Conservation (phyloP, 176 grass and related monocot species). For the Cymbopogon citratus region DNA sequence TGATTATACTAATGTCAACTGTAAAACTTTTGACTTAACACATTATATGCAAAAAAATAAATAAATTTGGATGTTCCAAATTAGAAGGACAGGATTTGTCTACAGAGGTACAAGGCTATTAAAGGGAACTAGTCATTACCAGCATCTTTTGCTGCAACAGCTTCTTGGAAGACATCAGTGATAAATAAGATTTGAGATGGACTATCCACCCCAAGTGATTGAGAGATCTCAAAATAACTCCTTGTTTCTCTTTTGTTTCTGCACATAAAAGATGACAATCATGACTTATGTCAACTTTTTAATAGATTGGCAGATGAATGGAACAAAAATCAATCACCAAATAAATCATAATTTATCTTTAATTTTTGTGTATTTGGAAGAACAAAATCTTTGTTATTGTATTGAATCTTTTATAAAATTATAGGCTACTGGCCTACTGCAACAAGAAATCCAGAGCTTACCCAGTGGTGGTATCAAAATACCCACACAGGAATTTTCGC, state of each 20-base stretch:
- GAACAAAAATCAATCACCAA: neutral
- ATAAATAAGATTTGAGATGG: slow-evolving; percentile 81
- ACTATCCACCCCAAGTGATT: slow-evolving; percentile 76
- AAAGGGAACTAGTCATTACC: slow-evolving; percentile 41
- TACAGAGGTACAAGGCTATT: neutral
- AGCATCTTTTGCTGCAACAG: slow-evolving; percentile 73
- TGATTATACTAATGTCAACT: neutral
- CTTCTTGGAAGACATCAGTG: slow-evolving; percentile 90
- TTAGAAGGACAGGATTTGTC: neutral
- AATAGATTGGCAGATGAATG: neutral
- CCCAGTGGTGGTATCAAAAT: slow-evolving; percentile 91
- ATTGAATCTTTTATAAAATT: neutral
- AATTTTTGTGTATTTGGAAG: neutral
- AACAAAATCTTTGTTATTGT: slow-evolving; percentile 16
- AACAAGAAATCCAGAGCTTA: slow-evolving; percentile 45
- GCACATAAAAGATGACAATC: slow-evolving; percentile 4
- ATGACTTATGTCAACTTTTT: neutral
- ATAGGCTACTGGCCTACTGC: neutral
- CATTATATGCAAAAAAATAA: neutral
- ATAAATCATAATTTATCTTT: neutral
- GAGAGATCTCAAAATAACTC: slow-evolving; percentile 84
- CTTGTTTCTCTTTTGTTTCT: slow-evolving; percentile 86
- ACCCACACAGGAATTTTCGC: slow-evolving; percentile 69
- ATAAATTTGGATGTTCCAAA: neutral
- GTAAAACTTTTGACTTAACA: neutral